Conservation (phyloP, 176 grass and related monocot genomes). For the Alloteropsis semialata region DNA sequence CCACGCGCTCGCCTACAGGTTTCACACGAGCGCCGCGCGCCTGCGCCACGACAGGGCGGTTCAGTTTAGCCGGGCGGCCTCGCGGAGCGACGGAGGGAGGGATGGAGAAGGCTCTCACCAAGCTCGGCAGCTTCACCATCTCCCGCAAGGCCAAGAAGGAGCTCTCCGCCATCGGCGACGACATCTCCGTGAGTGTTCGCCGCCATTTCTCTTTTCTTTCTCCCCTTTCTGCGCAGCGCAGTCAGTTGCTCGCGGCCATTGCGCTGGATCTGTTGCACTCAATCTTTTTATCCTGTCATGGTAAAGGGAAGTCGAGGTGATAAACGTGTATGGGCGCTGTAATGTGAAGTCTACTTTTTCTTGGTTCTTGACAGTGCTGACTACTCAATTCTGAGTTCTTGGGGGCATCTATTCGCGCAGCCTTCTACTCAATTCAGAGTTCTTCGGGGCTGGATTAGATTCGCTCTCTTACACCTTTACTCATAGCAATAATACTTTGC, state of each 20-base stretch:
- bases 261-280: background rate
- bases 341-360: background rate
- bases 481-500: background rate
- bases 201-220: background rate
- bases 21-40: background rate
- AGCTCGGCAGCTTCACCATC: constrained; percentile 87
- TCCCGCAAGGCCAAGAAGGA: constrained; percentile 93
- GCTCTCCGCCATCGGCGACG: constrained; percentile 89
- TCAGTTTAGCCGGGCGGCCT: background rate
- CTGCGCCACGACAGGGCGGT: background rate
- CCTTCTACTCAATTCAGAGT: constrained; percentile 2
- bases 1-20: background rate
- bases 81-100: background rate
- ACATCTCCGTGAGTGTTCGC: constrained; percentile 67
- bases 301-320: background rate
- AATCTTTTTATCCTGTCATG: background rate
- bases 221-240: background rate
- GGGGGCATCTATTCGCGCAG: background rate
- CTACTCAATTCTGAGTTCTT: background rate
- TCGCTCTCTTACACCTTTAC: background rate
- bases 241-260: background rate
- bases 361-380: background rate
- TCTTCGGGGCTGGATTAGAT: background rate
- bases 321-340: background rate
- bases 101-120: constrained; percentile 87